phyloP scores from a whole-genome alignment of 179 eudicot genomes.

The Patellifolia procumbens region DNA sequence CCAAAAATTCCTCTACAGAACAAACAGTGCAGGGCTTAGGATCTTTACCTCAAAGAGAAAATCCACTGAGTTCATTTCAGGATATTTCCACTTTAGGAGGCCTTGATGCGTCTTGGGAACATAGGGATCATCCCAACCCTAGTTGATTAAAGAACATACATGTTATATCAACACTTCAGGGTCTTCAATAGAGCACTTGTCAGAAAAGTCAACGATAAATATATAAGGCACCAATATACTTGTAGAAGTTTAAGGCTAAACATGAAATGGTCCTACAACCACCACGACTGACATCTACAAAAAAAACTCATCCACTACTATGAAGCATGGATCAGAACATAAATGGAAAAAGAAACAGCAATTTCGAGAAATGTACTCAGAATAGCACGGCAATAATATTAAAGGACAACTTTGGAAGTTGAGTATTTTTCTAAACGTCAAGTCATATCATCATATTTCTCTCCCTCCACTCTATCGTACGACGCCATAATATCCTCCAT shows the following conservation, averaged over 20 bases:
- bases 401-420: not conserved
- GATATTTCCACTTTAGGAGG: slow-evolving; percentile 76
- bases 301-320: not conserved
- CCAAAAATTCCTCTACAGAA: not conserved
- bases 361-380: not conserved
- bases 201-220: not conserved
- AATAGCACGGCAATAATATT: not conserved
- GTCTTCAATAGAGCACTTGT: not conserved
- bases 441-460: no score
- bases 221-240: not conserved
- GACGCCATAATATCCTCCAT: no score
- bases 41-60: slow-evolving; percentile 75
- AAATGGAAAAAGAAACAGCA: not conserved
- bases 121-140: slow-evolving; percentile 86
- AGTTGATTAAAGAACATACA: slow-evolving; percentile 14
- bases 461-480: no score
- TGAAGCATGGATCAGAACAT: no score
- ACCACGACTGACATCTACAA: not conserved
- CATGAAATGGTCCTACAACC: not conserved
- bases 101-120: slow-evolving; percentile 91
- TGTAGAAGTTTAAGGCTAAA: slow-evolving; percentile 5
- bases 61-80: slow-evolving; percentile 91
- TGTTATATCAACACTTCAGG: slow-evolving; percentile 4
- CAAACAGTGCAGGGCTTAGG: not conserved
- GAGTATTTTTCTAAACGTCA: not conserved